Evolutionary conservation across 768 basidiomycete species (phyloP), one percentile per base, ranked within the genome.

Genomic region (Kwoniella dejecticola): DNA sequence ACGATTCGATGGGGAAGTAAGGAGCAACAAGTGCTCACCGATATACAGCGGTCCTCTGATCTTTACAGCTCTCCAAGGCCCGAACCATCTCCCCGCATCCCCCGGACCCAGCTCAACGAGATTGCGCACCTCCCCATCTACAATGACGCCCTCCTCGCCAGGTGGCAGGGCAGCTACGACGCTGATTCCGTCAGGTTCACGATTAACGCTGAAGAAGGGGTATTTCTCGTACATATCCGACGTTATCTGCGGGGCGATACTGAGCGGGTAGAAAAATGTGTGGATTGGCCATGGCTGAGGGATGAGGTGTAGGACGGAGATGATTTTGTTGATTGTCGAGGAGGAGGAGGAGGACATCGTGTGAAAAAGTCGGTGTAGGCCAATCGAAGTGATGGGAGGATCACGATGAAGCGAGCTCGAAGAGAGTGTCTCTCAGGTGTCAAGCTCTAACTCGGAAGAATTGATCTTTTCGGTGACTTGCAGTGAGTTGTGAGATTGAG

Each of bases 31-130:
- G 41, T 8, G 19, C 62, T 58, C 19, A 64, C 62, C 47, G 24
- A 64, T 44, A 54, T 58, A 59, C 44, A 64, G 33, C 12, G 62
- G 62, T 30, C 62, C 62, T 2, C 62, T 40, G 23, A 64, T 53
- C 30, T 59, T 64, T 19, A 64, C 36, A 19, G 42, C 48, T 45
- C 44, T 58, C 62, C 62, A 64, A 29, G 62, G 62, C 26, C 62
- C 62, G 27, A 49, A 53, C 62, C 56, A 64, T 26, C 47, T 53
- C 21, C 36, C 64, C 44, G 55, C 58, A 36, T 64, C 67, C 19
- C 65, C 62, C 23, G 60, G 62, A 24, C 65, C 64, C 23, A 74
- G 41, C 44, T 61, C 49, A 15, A 50, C 53, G 29, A 65, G 30
- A 52, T 52, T 55, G 26, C 68, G 52, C 3, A 53, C 44, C 19